These are phyloP conservation scores for Tirmania nivea DNA, from an alignment of 495 filamentous ascomycete species.

Conservation along the genomic window DNA sequence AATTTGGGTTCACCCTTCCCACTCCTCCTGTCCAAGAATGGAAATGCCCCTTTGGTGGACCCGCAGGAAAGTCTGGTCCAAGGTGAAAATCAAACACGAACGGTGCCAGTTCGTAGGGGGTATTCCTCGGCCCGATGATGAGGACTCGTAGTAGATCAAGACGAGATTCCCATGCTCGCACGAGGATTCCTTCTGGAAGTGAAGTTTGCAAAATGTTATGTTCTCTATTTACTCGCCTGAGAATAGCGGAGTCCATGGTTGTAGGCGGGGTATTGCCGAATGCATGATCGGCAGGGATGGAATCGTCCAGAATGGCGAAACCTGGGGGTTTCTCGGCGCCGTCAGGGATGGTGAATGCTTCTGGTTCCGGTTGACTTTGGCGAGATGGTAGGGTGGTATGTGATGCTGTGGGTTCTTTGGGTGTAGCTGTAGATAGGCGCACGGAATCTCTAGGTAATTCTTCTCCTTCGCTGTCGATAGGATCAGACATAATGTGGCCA, in stretches of 20 bases:
- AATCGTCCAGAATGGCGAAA: slow-evolving; percentile 26
- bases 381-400: slow-evolving; percentile 4
- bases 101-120: slow-evolving; percentile 39
- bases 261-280: slow-evolving; percentile 18
- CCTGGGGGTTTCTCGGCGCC: slow-evolving; percentile 17
- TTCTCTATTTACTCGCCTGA: slow-evolving; percentile 33
- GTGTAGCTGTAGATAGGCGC: neutral
- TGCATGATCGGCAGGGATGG: slow-evolving; percentile 28
- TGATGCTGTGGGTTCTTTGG: neutral
- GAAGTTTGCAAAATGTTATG: slow-evolving; percentile 34
- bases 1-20: slow-evolving; percentile 38
- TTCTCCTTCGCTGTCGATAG: slow-evolving; percentile 5
- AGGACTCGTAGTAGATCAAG: slow-evolving; percentile 37
- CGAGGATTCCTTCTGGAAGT: slow-evolving; percentile 33
- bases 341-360: slow-evolving; percentile 12
- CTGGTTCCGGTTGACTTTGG: slow-evolving; percentile 9
- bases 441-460: neutral
- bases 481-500: neutral
- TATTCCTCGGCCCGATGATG: slow-evolving; percentile 36
- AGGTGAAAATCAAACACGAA: slow-evolving; percentile 39
- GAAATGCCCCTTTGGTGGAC: slow-evolving; percentile 31
- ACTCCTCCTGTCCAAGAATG: slow-evolving; percentile 33
- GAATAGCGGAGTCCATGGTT: slow-evolving; percentile 9
- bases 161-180: slow-evolving; percentile 36
- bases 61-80: slow-evolving; percentile 24